Percentiles rank a stretch among this genome's conserved stretches.
Conservation (phyloP, 2,329 filamentous ascomycete species). For the Neoscytalidium dimidiatum region DNA sequence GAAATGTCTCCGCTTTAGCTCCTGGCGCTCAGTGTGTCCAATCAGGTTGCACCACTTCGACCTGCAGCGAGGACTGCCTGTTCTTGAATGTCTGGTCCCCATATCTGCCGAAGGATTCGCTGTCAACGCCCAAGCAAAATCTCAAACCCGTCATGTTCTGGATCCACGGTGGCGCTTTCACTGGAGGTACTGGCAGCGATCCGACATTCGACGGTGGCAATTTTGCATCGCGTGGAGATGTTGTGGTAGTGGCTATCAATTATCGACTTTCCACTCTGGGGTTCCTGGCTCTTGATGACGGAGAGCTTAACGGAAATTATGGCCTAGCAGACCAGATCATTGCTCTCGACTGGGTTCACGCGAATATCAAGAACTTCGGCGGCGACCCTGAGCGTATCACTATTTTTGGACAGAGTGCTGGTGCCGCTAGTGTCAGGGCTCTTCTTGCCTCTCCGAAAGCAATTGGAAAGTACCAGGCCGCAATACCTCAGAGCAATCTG, state of each 20-base stretch:
- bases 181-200: slow-evolving; percentile 45
- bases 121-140: slow-evolving; percentile 25
- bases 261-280: slow-evolving; percentile 42
- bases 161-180: slow-evolving; percentile 49
- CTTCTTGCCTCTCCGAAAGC: slow-evolving; percentile 53
- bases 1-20: slow-evolving; percentile 36
- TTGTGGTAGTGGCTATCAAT: slow-evolving; percentile 47
- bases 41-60: slow-evolving; percentile 28
- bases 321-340: slow-evolving; percentile 53
- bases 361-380: slow-evolving; percentile 41
- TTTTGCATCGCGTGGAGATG: slow-evolving; percentile 28
- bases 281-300: slow-evolving; percentile 40
- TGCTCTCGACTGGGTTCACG: slow-evolving; percentile 52
- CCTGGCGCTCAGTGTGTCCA: slow-evolving; percentile 47
- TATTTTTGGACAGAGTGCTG: slow-evolving; percentile 28
- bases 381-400: slow-evolving; percentile 45
- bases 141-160: slow-evolving; percentile 52
- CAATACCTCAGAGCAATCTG: slow-evolving; percentile 41
- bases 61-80: slow-evolving; percentile 46
- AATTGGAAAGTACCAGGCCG: slow-evolving; percentile 50
- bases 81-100: slow-evolving; percentile 45
- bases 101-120: slow-evolving; percentile 29
- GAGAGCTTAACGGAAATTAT: slow-evolving; percentile 48
- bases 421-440: slow-evolving; percentile 45
- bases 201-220: slow-evolving; percentile 30